Percentiles rank a stretch among this genome's conserved stretches.
Evolutionary conservation across 1,139 yeast species (phyloP).

Genomic region (Suzukiozyma palmioleophila): DNA sequence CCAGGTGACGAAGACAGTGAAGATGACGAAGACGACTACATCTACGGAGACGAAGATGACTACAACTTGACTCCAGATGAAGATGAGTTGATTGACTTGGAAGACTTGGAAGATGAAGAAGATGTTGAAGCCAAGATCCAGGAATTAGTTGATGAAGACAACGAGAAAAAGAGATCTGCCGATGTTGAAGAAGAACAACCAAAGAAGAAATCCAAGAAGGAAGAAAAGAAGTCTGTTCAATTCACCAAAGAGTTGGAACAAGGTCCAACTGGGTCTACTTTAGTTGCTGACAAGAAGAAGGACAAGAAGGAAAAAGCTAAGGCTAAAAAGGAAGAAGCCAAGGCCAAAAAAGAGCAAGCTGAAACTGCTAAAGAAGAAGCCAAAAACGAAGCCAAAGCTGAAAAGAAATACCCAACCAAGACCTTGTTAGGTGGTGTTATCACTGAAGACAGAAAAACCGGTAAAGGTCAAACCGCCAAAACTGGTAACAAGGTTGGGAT

Average conservation of each 20-base stretch:
- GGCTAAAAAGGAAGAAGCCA: conserved; percentile 16
- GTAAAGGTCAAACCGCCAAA: conserved; percentile 86
- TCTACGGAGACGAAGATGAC: conserved; percentile 54
- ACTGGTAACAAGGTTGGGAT: conserved; percentile 89
- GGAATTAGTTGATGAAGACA: conserved; percentile 53
- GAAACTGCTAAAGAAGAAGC: conserved; percentile 24
- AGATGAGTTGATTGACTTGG: conserved; percentile 71
- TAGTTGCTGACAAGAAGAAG: conserved; percentile 26
- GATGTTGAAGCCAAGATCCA: conserved; percentile 54
- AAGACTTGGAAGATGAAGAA: conserved; percentile 57
- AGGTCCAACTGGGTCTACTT: conserved; percentile 71
- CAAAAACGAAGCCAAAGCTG: conserved; percentile 17
- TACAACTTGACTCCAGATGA: conserved; percentile 91
- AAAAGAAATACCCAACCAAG: conserved; percentile 57
- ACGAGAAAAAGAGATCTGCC: conserved; percentile 27
- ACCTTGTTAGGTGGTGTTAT: conserved; percentile 90
- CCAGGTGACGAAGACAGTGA: conserved; percentile 74
- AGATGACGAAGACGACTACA: conserved; percentile 47
- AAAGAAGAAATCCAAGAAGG: conserved; percentile 38
- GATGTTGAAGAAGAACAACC: conserved; percentile 21
- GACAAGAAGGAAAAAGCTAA: conserved; percentile 18
- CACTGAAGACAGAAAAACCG: conserved; percentile 86
- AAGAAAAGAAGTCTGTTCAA: conserved; percentile 68
- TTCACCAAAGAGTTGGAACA: conserved; percentile 89
- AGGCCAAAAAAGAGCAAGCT: conserved; percentile 17